phyloP scores from a whole-genome alignment of 192 early-diverging fungal species.

The Lobosporangium transversale region DNA sequence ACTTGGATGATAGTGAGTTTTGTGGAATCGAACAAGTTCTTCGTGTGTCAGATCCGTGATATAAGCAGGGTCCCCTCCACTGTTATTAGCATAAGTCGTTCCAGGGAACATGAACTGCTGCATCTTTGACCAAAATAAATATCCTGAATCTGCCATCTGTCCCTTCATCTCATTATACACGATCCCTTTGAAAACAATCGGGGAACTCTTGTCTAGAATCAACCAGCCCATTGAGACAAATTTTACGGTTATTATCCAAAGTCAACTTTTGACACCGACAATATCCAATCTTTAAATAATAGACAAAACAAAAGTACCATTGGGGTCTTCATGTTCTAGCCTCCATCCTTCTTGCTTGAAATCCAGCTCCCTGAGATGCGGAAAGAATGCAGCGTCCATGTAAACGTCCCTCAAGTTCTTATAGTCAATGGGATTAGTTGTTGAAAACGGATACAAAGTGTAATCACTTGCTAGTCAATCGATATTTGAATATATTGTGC shows the following conservation, averaged over 20 bases:
- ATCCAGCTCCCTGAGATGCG: conserved; percentile 81
- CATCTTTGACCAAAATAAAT: conserved; percentile 75
- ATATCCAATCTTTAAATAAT: no score
- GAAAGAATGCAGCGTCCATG: conserved; percentile 89
- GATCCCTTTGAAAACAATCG: conserved; percentile 91
- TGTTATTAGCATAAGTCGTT: conserved; percentile 83
- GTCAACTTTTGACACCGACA: no score
- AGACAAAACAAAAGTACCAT: conserved; percentile 54
- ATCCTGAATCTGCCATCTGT: conserved; percentile 77
- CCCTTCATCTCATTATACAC: conserved; percentile 99
- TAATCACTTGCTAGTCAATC: conserved; percentile 73
- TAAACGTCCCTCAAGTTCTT: conserved; percentile 90
- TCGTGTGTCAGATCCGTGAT: conserved; percentile 91
- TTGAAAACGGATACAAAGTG: conserved; percentile 94
- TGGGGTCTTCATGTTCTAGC: conserved; percentile 80
- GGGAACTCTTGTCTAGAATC: conserved; percentile 66
- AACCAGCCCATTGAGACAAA: no score
- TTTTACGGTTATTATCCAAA: no score
- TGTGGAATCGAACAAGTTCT: conserved; percentile 85
- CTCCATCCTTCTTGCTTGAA: conserved; percentile 97
- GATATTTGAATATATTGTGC: background rate
- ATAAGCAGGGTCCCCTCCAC: conserved; percentile 89
- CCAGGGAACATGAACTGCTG: conserved; percentile 86
- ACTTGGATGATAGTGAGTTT: conserved; percentile 89
- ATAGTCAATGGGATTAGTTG: conserved; percentile 90